Evolutionary conservation across 2,329 filamentous ascomycete species (phyloP), one percentile per base, ranked within the genome.

Genomic region (Stagonosporopsis rhizophila): DNA sequence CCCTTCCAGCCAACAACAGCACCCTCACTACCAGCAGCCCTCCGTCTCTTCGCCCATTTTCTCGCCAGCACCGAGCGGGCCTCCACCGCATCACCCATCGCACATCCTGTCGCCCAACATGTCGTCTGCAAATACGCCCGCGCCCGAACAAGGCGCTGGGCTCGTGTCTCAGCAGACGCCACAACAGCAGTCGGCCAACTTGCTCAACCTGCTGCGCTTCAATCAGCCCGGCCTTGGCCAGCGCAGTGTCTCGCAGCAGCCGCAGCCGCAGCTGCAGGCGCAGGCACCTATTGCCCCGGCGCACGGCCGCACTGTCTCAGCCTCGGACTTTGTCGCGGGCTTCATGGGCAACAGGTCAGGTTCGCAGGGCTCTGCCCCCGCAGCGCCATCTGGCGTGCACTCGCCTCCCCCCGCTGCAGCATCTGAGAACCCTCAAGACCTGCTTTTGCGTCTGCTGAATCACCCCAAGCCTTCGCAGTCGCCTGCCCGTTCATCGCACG

Each of bases 381-480:
- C 73, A 27, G 72, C 67, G 27, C 63, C 72, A 28, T 56, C 64
- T 23, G 28, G 37, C 23, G 66, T 66, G 42, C 70, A 67, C 47
- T 64, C 68, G 19, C 65, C 73, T 54, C 56, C 67, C n/a, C 59
- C 69, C 34, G 62, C 70, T 14, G 64, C 65, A 17, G 62, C 74
- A 34, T 61, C 74, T 42, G 83, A 86, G 42, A 89, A 92, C 74
- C 91, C 92, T 4, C 90, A 96, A 75, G 88, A 94, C 61, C 90
- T 95, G 71, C 82, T 99, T 44, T 86, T 98, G 60, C 89, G 91
- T 67, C 82, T 98, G 56, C 84, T 99, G 61, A 95, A 92, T 70
- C 88, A 89, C 44, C 87, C 90, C 48, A 92, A 78, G 64, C 75
- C 75, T 3, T 59, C 75, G 51, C 75, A 67, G 67, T 66, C 65